These are phyloP conservation scores for Aspergillus alliaceus DNA, from an alignment of 2,329 filamentous ascomycete genomes.

Conservation along the genomic window DNA sequence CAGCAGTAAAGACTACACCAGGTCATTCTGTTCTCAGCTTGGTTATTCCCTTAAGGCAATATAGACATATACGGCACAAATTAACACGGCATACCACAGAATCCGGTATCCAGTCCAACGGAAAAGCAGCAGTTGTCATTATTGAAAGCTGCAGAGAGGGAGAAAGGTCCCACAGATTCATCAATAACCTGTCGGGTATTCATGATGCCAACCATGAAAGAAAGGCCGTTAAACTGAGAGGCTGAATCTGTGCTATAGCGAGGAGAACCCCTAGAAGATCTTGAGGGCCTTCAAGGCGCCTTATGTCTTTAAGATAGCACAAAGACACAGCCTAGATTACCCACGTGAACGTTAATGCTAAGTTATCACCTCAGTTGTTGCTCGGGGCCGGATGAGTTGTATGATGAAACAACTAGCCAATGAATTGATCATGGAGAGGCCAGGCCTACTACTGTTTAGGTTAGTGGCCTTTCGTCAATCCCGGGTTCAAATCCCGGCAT, in stretches of 20 bases:
- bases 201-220: conserved; percentile 56
- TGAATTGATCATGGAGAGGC: not conserved
- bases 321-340: not conserved
- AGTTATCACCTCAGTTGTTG: no score
- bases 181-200: conserved; percentile 87
- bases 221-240: conserved; percentile 4
- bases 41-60: conserved; percentile 1
- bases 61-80: not conserved
- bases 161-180: conserved; percentile 69
- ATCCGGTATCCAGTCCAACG: conserved; percentile 81
- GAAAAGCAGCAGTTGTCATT: conserved; percentile 81
- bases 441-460: not conserved
- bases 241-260: not conserved
- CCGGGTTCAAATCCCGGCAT: not conserved
- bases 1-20: conserved; percentile 68
- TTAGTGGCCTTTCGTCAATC: not conserved
- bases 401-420: not conserved
- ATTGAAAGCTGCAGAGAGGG: conserved; percentile 84
- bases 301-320: not conserved
- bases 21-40: conserved; percentile 17
- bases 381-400: no score
- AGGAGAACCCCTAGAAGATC: not conserved
- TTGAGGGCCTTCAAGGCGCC: not conserved
- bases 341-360: not conserved
- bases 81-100: conserved; percentile 65